These are phyloP conservation scores for Xylaria curta DNA, from an alignment of 495 filamentous ascomycete genomes.

Conservation along the genomic window DNA sequence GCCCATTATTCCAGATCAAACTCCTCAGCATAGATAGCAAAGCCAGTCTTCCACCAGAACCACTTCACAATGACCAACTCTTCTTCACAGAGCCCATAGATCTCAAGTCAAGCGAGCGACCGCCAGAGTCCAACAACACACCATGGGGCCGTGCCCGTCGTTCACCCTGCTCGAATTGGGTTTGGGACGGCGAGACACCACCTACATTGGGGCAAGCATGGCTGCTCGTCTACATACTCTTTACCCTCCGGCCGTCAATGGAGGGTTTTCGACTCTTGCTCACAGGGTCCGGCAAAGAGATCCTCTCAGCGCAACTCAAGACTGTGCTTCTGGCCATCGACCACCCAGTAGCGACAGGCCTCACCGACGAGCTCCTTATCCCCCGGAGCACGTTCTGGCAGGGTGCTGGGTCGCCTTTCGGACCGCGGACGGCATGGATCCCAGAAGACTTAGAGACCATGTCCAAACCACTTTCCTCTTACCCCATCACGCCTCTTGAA, in stretches of 20 bases:
- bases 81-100: constrained; percentile 51
- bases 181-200: constrained; percentile 41
- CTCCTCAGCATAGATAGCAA: constrained; percentile 28
- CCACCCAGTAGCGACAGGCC: constrained; percentile 47
- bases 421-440: constrained; percentile 66
- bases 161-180: constrained; percentile 45
- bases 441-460: constrained; percentile 44
- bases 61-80: constrained; percentile 46
- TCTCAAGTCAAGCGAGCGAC: constrained; percentile 54
- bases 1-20: constrained; percentile 34
- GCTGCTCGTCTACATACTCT: constrained; percentile 65
- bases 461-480: constrained; percentile 52
- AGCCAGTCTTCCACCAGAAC: constrained; percentile 34
- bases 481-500: constrained; percentile 61
- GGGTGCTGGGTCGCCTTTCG: constrained; percentile 68
- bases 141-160: constrained; percentile 54
- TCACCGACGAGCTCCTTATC: constrained; percentile 47
- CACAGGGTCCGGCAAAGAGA: constrained; percentile 45
- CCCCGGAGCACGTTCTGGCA: constrained; percentile 69
- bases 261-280: constrained; percentile 62
- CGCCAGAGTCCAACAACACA: constrained; percentile 54
- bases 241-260: constrained; percentile 58
- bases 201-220: constrained; percentile 66
- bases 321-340: constrained; percentile 58
- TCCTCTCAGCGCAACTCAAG: constrained; percentile 57